These are phyloP conservation scores for Nemania sp. DNA, from an alignment of 2,329 filamentous ascomycete species.

Conservation along the genomic window DNA sequence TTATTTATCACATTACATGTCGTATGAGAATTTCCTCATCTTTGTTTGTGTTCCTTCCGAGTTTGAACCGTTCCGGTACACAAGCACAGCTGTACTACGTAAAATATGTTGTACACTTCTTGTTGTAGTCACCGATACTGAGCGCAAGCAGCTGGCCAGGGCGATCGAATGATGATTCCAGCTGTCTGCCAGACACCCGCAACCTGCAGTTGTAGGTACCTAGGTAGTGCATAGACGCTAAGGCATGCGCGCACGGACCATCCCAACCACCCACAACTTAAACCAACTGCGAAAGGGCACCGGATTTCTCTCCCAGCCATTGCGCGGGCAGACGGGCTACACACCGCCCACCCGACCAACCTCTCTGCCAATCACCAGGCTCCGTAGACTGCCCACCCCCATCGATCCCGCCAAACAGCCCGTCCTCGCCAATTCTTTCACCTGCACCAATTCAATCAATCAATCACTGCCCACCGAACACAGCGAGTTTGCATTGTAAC, in stretches of 20 bases:
- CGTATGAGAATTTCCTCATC: too few relatives aligned
- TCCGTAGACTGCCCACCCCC: conserved; percentile 11
- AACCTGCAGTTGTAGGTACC: not conserved
- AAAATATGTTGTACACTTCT: too few relatives aligned
- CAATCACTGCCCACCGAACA: not conserved
- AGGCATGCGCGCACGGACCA: conserved; percentile 25
- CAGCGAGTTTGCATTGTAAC: conserved; percentile 30
- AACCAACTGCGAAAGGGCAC: conserved; percentile 27
- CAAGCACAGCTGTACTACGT: too few relatives aligned
- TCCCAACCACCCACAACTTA: conserved; percentile 33
- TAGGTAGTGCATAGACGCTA: not conserved
- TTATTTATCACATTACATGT: too few relatives aligned
- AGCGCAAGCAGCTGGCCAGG: conserved; percentile 2
- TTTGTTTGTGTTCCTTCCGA: not conserved
- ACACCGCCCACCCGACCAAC: conserved; percentile 26
- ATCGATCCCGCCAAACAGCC: conserved; percentile 24
- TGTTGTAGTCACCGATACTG: not conserved
- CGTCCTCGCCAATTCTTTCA: conserved; percentile 21
- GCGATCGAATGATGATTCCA: not conserved
- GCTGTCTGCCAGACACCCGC: not conserved
- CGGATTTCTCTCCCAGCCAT: conserved; percentile 26
- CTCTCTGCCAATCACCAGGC: conserved; percentile 29
- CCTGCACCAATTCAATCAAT: conserved; percentile 10
- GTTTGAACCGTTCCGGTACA: not conserved
- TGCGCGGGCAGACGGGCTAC: conserved; percentile 18